Evolutionary conservation across 192 early-diverging fungal genomes (phyloP), one percentile per base, ranked within the genome.

Genomic region (Dissophora globulifera): DNA sequence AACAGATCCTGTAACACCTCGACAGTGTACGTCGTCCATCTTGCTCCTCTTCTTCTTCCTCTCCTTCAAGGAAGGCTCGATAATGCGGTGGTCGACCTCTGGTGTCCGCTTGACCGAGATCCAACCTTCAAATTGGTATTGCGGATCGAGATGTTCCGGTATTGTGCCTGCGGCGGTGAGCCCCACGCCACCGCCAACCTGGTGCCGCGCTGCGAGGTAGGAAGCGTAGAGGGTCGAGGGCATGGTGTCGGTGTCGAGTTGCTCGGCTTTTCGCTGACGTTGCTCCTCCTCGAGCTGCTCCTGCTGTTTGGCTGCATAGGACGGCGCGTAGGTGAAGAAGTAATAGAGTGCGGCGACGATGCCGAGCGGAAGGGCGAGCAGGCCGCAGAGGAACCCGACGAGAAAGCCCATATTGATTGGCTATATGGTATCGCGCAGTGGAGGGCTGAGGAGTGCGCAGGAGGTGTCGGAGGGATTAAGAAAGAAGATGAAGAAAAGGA

Each of bases 71-170:
- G 58, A 67, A 27, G 72, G 72, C 30, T 76, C 72, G 27, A 76
- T 67, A 29, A 76, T 62, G 25, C 72, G 63, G 58, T 76, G 72
- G 23, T 76, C 72, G 22, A 76, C 72, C 2, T 76, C 72, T 12
- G 72, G 63, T 27, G 50, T 67, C 30, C 72, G 62, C 45, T 76
- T 76, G 57, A 76, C 62, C 2, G 72, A 67, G 46, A 76, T 67
- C 72, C 72, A 76, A 17, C 72, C 72, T 45, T 62, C 49, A 30
- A 76, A 76, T 45, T 76, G 72, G 27, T 76, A 76, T 31, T 61
- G 72, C 13, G 72, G 62, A 38, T 76, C 72, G 26, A 76, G 52
- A 32, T 76, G 63, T 47, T 76, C 72, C 22, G 63, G 72, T 30
- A 61, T 38, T 38, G 45, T 46, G 23, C 59, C 60, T 15, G 15